Base-by-base conservation (phyloP, 2,329 filamentous ascomycete genomes). In the Fusarium fracticaudum region DNA sequence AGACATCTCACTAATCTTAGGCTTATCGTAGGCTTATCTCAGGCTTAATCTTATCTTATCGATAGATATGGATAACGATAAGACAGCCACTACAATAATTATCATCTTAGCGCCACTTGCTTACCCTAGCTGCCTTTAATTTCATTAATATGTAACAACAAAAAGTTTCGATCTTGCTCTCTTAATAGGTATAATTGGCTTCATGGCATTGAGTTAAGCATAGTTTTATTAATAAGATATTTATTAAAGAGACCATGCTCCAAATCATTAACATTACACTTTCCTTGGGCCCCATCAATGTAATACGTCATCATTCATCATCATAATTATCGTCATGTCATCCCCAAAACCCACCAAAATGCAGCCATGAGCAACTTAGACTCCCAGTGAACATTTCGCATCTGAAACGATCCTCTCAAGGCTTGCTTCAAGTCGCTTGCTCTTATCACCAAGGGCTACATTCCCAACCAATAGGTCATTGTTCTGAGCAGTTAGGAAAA, bases 171-270 rank as follows among this genome's bases (percentile, higher is more conserved):
- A n/a, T 31, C 4, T 50, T 3, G n/a, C 8, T 8, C 5, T n/a
- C 14, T n/a, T 5, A 5, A 13, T 9, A 4, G 3, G 0, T 9
- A 2, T 6, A 9, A n/a, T 13, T 2, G 3, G 3, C 4, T 48
- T 6, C 8, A 8, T n/a, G 0, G 0, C 5, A 18, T n/a, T 17
- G 5, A 0, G 12, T 31, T 3, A 11, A 47, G 1, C 9, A 9
- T 37, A 18, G 9, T 17, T 17, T 12, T 12, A 3, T 18, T 9
- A 8, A 12, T 17, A n/a, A n/a, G 7, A n/a, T 17, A 48, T 5
- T 6, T 12, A n/a, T 17, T 2, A 31, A 33, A 12, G 1, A 29
- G 13, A 12, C 20, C 3, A n/a, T 17, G 0, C 43, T 44, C 10
- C 1, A 4, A 8, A n/a, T 31, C 1, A 18, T 1, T 17, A 31